Evolutionary conservation across 768 basidiomycete species (phyloP).

Genomic region (Suillus spraguei): DNA sequence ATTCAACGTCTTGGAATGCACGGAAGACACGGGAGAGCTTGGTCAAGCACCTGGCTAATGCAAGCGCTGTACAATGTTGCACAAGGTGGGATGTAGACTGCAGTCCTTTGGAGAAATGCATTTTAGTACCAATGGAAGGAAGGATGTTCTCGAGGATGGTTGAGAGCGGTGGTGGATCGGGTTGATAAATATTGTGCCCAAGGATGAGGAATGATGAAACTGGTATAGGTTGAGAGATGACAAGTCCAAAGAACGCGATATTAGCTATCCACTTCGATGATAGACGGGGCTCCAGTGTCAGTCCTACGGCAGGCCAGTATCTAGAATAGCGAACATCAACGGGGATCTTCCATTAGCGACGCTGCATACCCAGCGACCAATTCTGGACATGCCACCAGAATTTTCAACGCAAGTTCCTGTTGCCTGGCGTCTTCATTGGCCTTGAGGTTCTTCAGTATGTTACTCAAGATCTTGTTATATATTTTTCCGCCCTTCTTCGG

Average conservation of each 20-base stretch:
- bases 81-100: conserved; percentile 74
- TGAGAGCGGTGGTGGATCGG: conserved; percentile 73
- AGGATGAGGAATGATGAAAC: conserved; percentile 59
- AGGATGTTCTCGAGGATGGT: conserved; percentile 77
- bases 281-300: conserved; percentile 84
- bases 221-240: conserved; percentile 80
- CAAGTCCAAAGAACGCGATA: conserved; percentile 76
- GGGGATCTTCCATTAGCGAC: background rate
- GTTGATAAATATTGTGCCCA: conserved; percentile 52
- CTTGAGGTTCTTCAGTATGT: conserved; percentile 72
- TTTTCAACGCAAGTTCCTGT: conserved; percentile 81
- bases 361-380: conserved; percentile 72
- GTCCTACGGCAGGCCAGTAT: conserved; percentile 68
- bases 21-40: conserved; percentile 66
- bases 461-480: conserved; percentile 83
- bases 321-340: conserved; percentile 39
- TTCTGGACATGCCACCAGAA: conserved; percentile 84
- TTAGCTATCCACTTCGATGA: conserved; percentile 93
- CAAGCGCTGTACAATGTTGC: conserved; percentile 82
- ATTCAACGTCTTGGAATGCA: conserved; percentile 49
- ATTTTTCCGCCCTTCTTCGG: conserved; percentile 52
- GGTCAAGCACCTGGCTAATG: conserved; percentile 70
- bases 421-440: conserved; percentile 89
- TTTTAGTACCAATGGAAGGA: conserved; percentile 71
- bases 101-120: conserved; percentile 80